These are phyloP conservation scores for Wickerhamomyces subpelliculosus DNA, from an alignment of 805 yeast genomes.

Conservation along the genomic window DNA sequence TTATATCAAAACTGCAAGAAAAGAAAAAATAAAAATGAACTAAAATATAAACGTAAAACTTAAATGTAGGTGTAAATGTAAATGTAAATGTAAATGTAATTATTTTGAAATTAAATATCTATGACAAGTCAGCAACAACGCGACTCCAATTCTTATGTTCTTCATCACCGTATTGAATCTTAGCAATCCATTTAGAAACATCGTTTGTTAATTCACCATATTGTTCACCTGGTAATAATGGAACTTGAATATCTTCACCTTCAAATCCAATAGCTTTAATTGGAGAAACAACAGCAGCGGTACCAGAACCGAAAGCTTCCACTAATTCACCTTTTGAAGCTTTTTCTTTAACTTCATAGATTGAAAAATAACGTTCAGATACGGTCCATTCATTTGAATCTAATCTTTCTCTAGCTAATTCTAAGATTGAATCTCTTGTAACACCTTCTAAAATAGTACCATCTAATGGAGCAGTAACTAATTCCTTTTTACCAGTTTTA, in stretches of 20 bases:
- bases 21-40: too few relatives aligned
- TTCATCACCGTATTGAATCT: constrained; percentile 83
- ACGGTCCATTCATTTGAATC: constrained; percentile 74
- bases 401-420: constrained; percentile 69
- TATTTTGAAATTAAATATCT: background rate
- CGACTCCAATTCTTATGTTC: constrained; percentile 50
- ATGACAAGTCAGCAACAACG: constrained; percentile 26
- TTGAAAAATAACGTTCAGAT: constrained; percentile 77
- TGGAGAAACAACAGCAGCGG: constrained; percentile 96
- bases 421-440: constrained; percentile 83
- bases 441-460: constrained; percentile 97
- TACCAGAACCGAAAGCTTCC: constrained; percentile 96
- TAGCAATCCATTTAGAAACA: constrained; percentile 79
- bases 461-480: constrained; percentile 93
- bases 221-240: constrained; percentile 74
- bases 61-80: too few relatives aligned
- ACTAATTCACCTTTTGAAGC: constrained; percentile 76
- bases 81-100: too few relatives aligned
- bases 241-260: constrained; percentile 68
- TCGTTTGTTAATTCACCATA: constrained; percentile 71
- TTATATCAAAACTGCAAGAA: too few relatives aligned
- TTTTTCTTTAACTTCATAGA: constrained; percentile 70
- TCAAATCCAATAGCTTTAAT: constrained; percentile 81
- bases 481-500: constrained; percentile 78
- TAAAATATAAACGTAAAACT: too few relatives aligned